phyloP scores from a whole-genome alignment of 2,329 filamentous ascomycete species.

The Penicillium sp. region DNA sequence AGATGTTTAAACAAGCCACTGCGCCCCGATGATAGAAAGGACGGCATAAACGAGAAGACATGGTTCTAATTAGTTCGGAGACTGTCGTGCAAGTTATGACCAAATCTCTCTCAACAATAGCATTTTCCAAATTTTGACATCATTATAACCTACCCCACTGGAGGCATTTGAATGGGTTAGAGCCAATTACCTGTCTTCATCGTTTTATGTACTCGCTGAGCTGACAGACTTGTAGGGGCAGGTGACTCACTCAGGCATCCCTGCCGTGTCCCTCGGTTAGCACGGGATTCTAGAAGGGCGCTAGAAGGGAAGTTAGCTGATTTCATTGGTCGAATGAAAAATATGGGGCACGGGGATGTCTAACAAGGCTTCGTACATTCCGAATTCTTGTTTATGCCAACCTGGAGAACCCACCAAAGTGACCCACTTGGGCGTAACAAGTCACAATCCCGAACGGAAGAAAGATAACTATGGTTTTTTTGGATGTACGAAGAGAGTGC shows the following conservation, averaged over 20 bases:
- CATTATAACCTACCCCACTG: background rate
- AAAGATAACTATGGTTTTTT: too few species aligned
- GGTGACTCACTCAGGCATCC: background rate
- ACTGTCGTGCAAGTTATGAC: background rate
- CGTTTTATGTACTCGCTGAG: constrained; percentile 2
- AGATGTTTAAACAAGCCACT: background rate
- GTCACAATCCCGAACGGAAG: background rate
- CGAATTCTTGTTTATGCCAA: background rate
- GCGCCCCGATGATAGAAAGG: background rate
- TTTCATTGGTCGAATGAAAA: constrained; percentile 9
- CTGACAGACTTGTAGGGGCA: constrained; percentile 6
- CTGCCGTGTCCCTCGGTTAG: constrained; percentile 5
- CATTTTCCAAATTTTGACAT: background rate
- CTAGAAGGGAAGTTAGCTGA: constrained; percentile 19
- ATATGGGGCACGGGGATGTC: background rate
- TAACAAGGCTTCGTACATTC: background rate
- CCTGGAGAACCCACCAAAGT: background rate
- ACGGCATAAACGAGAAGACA: background rate
- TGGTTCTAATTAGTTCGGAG: background rate
- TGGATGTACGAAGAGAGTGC: too few species aligned
- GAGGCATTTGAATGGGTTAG: background rate
- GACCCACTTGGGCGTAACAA: constrained; percentile 3
- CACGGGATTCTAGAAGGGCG: constrained; percentile 25
- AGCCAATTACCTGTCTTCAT: background rate
- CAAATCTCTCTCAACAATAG: background rate